Evolutionary conservation across 2,329 filamentous ascomycete species (phyloP), one percentile per base, ranked within the genome.

Genomic region (Xylariaceae sp.): DNA sequence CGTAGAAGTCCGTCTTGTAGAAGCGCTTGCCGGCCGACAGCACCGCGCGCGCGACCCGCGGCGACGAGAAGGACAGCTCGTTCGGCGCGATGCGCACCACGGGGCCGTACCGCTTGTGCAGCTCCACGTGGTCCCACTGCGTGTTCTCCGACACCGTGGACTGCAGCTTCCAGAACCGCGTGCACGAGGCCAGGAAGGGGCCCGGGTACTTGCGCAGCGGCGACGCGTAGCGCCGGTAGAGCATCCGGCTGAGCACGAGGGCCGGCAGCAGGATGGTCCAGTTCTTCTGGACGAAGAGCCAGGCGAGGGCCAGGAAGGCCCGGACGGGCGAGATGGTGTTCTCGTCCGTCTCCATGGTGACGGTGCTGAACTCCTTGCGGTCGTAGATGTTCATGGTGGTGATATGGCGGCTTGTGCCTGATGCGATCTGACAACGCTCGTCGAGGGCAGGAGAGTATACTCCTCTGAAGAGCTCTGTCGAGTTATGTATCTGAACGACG

Each of bases 1-100:
- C 62, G 52, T 76, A 76, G 48, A 76, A 76, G 42, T 66, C 59
- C 3, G 73, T 75, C 63, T 76, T 76, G 60, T 69, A 66, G 59
- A 75, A 75, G 16, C 69, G 64, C 55, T 73, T 74, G 7, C 73
- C 73, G 1, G 72, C 72, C 34, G 65, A 65, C 19, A 76, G 61
- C 11, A 76, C 48, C 8, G 64, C 57, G 2, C 72, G 63, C 4
- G 71, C 68, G 0, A 69, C 67, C 41, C 68, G 62, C 3, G 71
- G 71, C 2, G 68, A 71, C 0, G 68, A 55, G 22, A 75, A 54
- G 0, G 71, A 72, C 3, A 75, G 62, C 53, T 75, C 71, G 49
- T 71, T 60, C 4, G 72, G 72, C 1, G 65, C 67, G 33, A 73
- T 69, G n/a, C 72, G 67, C 39, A 76, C 69, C 4, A 76, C 53